Percentiles rank a stretch among this genome's conserved stretches.
Evolutionary conservation across 768 basidiomycete species (phyloP).

Genomic region (Lactarius trivialis): DNA sequence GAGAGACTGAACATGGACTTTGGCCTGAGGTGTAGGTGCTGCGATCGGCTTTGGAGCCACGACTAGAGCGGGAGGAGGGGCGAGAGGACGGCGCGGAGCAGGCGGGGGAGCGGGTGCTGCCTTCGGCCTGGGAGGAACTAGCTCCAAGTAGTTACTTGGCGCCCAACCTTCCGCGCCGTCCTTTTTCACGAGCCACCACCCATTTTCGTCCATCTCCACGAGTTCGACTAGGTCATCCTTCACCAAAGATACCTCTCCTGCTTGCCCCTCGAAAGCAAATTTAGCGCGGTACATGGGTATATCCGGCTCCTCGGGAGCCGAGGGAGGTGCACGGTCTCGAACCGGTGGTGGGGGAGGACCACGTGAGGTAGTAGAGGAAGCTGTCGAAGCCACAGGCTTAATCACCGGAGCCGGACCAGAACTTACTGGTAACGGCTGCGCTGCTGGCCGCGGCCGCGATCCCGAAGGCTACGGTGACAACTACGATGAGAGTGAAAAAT

Average conservation of each 20-base stretch:
- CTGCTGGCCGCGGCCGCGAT: slow-evolving; percentile 45
- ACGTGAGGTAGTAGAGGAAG: slow-evolving; percentile 38
- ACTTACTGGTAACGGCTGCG: slow-evolving; percentile 58
- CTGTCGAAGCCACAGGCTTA: slow-evolving; percentile 30
- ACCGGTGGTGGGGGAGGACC: slow-evolving; percentile 39
- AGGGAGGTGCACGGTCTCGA: slow-evolving; percentile 45
- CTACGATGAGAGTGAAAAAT: slow-evolving; percentile 1
- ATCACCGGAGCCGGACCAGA: slow-evolving; percentile 35
- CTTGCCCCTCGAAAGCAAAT: slow-evolving; percentile 88
- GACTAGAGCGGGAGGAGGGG: slow-evolving; percentile 30
- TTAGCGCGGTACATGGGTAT: slow-evolving; percentile 79
- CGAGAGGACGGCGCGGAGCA: slow-evolving; percentile 37
- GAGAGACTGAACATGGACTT: slow-evolving; percentile 34
- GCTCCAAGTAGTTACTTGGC: slow-evolving; percentile 87
- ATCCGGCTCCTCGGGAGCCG: slow-evolving; percentile 51
- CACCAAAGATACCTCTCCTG: slow-evolving; percentile 81
- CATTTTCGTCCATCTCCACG: slow-evolving; percentile 87
- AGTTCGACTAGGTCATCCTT: slow-evolving; percentile 94
- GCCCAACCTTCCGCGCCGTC: slow-evolving; percentile 85
- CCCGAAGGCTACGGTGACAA: slow-evolving; percentile 23
- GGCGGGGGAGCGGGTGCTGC: slow-evolving; percentile 59
- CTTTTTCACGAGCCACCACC: slow-evolving; percentile 97
- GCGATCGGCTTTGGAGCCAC: slow-evolving; percentile 13
- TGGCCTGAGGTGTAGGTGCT: slow-evolving; percentile 29
- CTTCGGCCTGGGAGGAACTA: slow-evolving; percentile 59